A percentile compares a stretch with the other conserved stretches of the same genome.
Evolutionary conservation across 1,284 basidiomycete species (phyloP).

Genomic region (Ganoderma sinense): DNA sequence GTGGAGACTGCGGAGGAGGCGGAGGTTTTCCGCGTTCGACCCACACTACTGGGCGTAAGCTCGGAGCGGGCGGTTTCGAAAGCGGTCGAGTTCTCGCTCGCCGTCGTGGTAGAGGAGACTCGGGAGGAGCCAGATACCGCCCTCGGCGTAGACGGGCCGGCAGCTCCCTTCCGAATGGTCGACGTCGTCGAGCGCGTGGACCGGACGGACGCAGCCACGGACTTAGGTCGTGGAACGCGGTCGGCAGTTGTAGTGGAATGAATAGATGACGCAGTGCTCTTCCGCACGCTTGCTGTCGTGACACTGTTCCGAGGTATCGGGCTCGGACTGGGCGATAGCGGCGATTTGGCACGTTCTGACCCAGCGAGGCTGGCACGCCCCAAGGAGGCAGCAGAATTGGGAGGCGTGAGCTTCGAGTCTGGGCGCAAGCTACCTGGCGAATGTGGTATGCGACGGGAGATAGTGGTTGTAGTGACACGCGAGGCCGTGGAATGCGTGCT

Average conservation of each 20-base stretch:
- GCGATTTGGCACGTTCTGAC: conserved; percentile 22
- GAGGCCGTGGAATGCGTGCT: conserved; percentile 48
- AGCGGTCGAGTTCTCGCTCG: conserved; percentile 57
- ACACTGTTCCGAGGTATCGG: conserved; percentile 24
- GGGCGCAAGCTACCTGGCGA: conserved; percentile 49
- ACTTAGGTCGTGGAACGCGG: conserved; percentile 40
- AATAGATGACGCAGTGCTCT: conserved; percentile 27
- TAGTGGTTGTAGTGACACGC: conserved; percentile 35
- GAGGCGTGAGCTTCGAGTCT: conserved; percentile 73
- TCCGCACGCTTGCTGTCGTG: conserved; percentile 31
- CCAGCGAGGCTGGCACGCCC: conserved; percentile 33
- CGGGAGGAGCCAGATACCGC: conserved; percentile 45
- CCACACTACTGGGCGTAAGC: conserved; percentile 42
- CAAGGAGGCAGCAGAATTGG: conserved; percentile 31
- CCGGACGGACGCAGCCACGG: conserved; percentile 44
- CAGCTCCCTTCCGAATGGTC: conserved; percentile 44
- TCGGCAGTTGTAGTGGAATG: conserved; percentile 22
- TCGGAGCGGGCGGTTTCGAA: conserved; percentile 66
- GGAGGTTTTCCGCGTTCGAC: conserved; percentile 51
- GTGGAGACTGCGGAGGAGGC: conserved; percentile 50
- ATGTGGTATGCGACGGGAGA: conserved; percentile 35
- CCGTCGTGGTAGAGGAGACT: conserved; percentile 50
- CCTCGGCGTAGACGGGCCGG: conserved; percentile 36
- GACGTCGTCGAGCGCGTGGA: conserved; percentile 48
- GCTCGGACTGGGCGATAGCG: conserved; percentile 25